Evolutionary conservation across 345 rosid species (phyloP).

Genomic region (Lumnitzera racemosa): DNA sequence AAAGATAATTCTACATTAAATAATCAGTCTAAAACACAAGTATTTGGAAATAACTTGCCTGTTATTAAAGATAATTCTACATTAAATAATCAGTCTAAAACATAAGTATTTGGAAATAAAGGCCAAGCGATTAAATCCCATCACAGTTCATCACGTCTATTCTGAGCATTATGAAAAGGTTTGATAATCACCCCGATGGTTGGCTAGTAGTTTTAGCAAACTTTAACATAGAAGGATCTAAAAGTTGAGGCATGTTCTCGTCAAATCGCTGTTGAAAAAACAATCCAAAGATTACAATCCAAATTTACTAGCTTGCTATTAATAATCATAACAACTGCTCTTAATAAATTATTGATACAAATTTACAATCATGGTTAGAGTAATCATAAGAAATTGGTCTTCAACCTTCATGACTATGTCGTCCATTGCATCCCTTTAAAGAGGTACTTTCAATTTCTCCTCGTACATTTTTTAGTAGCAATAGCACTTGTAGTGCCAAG

Average conservation of each 20-base stretch:
- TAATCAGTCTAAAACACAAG: no score
- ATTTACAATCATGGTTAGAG: no score
- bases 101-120: background rate
- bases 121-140: no score
- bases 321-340: no score
- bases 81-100: background rate
- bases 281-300: background rate
- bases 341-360: no score
- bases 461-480: conserved; percentile 73
- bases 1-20: no score
- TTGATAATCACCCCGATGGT: conserved; percentile 65
- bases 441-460: conserved; percentile 69
- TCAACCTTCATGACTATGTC: conserved; percentile 90
- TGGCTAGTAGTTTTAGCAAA: conserved; percentile 71
- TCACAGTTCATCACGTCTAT: no score
- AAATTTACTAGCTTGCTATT: no score
- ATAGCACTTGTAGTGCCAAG: conserved; percentile 65
- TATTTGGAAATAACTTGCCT: no score
- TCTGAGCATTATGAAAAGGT: conserved; percentile 7
- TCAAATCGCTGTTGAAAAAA: no score
- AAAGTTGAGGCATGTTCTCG: conserved; percentile 78
- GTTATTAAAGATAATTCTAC: conserved; percentile 17
- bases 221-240: conserved; percentile 87
- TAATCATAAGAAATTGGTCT: background rate
- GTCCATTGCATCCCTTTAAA: conserved; percentile 81